phyloP scores from a whole-genome alignment of 805 yeast genomes.

The Zygosaccharomyces gambellarensis region DNA sequence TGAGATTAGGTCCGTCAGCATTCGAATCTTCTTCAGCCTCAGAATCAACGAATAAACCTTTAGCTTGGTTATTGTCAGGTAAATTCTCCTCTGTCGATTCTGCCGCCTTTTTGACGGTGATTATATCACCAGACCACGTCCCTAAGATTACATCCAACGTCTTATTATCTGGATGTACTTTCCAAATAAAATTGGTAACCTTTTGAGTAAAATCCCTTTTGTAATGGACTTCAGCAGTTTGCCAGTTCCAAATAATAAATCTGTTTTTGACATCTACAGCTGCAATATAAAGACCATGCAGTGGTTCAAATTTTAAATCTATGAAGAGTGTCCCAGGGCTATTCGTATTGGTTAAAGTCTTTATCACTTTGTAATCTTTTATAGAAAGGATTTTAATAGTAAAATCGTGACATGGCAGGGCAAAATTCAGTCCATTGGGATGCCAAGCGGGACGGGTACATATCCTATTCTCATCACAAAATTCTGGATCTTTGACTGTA shows the following conservation, averaged over 20 bases:
- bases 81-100: conserved; percentile 9
- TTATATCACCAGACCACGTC: conserved; percentile 41
- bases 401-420: conserved; percentile 53
- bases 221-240: conserved; percentile 33
- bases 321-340: conserved; percentile 34
- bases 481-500: conserved; percentile 32
- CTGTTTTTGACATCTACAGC: conserved; percentile 48
- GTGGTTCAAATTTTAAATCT: conserved; percentile 56
- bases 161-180: conserved; percentile 19
- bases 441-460: conserved; percentile 65
- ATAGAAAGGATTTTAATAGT: conserved; percentile 42
- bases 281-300: conserved; percentile 54
- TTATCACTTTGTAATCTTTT: conserved; percentile 24
- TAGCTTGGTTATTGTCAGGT: conserved; percentile 11
- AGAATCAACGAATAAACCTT: conserved; percentile 32
- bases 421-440: conserved; percentile 61
- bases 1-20: conserved; percentile 19
- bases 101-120: conserved; percentile 27
- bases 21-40: conserved; percentile 29
- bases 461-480: conserved; percentile 38
- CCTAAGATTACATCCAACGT: conserved; percentile 32
- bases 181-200: conserved; percentile 37
- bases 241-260: conserved; percentile 54
- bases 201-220: conserved; percentile 29
- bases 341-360: conserved; percentile 18